Base-by-base conservation (phyloP, 805 yeast genomes). In the Schwanniomyces pseudopolymorphus region DNA sequence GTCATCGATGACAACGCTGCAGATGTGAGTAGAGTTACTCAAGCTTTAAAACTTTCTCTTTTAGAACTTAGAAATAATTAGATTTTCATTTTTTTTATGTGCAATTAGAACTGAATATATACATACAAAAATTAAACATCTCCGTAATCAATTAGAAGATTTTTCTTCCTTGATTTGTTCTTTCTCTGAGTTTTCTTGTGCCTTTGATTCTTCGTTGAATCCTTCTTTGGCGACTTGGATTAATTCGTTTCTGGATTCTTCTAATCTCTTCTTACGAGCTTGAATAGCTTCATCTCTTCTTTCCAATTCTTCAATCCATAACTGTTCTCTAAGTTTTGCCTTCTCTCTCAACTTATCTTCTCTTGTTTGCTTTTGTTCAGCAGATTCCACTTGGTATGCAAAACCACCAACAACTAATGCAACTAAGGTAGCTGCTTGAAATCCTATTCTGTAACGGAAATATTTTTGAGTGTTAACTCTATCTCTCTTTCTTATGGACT, bases 271-370 rank as follows among this genome's bases (percentile, higher is more conserved):
- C 64, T 79, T 83, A 57, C 96, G 75, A 49, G 75, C 80, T 61
- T 85, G 83, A 47, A 84, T 81, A 47, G 83, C 86, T 11, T 66
- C 77, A 63, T 90, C 97, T 64, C 96, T 80, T 70, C 96, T 80
- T 62, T 90, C 97, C 58, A 90, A 75, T 59, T 87, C 95, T 60
- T 87, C 89, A 50, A 90, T 85, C 97, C 97, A 91, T 54, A 91
- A 62, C 57, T 71, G 74, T 62, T 91, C 96, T 73, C 97, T 84
- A 61, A 81, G 69, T 64, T 85, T 85, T 36, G 97, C 96, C 79
- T 88, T 87, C 56, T 84, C 87, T 44, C 81, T 71, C 55, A 87
- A 72, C 52, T 73, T 61, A 26, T 87, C 92, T 54, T 88, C 92
- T 44, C 78, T 78, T 5, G 81, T 61, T 51, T 74, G 70, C 53